phyloP scores from a whole-genome alignment of 2,329 filamentous ascomycete genomes.

The Aspergillus calidoustus region DNA sequence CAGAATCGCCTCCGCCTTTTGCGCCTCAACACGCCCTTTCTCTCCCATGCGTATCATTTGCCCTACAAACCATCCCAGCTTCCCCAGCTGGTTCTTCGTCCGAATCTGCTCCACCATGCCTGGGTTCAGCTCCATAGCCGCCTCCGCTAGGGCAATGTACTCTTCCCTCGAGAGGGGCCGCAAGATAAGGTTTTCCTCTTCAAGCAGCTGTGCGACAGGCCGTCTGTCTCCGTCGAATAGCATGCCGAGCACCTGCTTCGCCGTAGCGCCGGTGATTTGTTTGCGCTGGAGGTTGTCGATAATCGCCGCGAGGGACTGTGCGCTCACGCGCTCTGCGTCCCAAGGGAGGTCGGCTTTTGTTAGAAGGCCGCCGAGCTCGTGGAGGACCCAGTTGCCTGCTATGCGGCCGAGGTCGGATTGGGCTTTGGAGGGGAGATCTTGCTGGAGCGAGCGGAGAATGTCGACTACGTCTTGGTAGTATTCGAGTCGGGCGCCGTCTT shows the following conservation, averaged over 20 bases:
- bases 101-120: conserved; percentile 64
- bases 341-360: conserved; percentile 56
- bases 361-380: conserved; percentile 71
- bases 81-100: conserved; percentile 64
- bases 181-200: conserved; percentile 60
- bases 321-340: conserved; percentile 45
- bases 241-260: conserved; percentile 62
- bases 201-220: conserved; percentile 58
- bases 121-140: conserved; percentile 58
- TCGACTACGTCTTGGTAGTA: conserved; percentile 66
- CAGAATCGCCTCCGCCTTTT: conserved; percentile 60
- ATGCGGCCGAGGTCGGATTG: conserved; percentile 50
- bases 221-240: conserved; percentile 59
- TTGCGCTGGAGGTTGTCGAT: conserved; percentile 50
- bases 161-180: conserved; percentile 59
- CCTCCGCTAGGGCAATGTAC: conserved; percentile 59
- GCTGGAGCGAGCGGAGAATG: conserved; percentile 35
- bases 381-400: conserved; percentile 72
- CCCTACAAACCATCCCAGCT: conserved; percentile 70
- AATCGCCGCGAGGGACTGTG: conserved; percentile 50
- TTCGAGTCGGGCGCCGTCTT: conserved; percentile 78
- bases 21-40: conserved; percentile 66
- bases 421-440: conserved; percentile 31
- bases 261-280: conserved; percentile 59
- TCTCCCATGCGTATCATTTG: conserved; percentile 68